Conservation (phyloP, 2,329 filamentous ascomycete species). For the Fusarium sp. region DNA sequence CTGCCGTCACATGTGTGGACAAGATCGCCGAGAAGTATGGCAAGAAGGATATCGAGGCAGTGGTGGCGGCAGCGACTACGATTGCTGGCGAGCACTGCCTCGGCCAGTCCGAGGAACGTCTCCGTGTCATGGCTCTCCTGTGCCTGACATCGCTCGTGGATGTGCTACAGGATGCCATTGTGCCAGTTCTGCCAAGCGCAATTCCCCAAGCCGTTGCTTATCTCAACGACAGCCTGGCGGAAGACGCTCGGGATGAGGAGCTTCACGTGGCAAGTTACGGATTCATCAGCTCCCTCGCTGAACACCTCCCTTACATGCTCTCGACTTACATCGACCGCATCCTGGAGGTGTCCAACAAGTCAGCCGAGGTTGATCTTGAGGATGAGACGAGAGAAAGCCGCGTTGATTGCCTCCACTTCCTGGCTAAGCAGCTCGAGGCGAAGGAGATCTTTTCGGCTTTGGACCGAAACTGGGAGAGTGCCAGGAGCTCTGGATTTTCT, state of each 20-base stretch:
- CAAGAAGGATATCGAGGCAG: conserved; percentile 85
- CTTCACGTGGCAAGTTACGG: conserved; percentile 87
- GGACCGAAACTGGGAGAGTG: conserved; percentile 76
- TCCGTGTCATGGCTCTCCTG: conserved; percentile 86
- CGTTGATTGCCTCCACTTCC: conserved; percentile 75
- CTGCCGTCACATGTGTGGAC: conserved; percentile 89
- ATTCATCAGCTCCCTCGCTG: conserved; percentile 81
- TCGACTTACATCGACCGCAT: conserved; percentile 80
- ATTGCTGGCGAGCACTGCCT: conserved; percentile 83
- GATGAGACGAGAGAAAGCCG: conserved; percentile 74
- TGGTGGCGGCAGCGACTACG: conserved; percentile 79
- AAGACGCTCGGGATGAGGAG: conserved; percentile 66
- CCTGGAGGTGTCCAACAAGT: conserved; percentile 77
- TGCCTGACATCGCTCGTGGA: conserved; percentile 92
- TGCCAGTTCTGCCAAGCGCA: conserved; percentile 82
- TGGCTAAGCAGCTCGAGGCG: conserved; percentile 82
- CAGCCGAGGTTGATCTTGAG: conserved; percentile 72
- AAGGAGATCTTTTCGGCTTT: conserved; percentile 81
- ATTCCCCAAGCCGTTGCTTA: conserved; percentile 79
- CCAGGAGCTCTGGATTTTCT: conserved; percentile 70
- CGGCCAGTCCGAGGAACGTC: conserved; percentile 76
- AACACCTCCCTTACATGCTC: conserved; percentile 91
- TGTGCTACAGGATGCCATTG: conserved; percentile 86
- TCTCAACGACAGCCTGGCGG: conserved; percentile 71
- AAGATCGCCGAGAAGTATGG: conserved; percentile 95